Conservation (phyloP, 2,329 filamentous ascomycete genomes). For the Dactylellina cionopaga region DNA sequence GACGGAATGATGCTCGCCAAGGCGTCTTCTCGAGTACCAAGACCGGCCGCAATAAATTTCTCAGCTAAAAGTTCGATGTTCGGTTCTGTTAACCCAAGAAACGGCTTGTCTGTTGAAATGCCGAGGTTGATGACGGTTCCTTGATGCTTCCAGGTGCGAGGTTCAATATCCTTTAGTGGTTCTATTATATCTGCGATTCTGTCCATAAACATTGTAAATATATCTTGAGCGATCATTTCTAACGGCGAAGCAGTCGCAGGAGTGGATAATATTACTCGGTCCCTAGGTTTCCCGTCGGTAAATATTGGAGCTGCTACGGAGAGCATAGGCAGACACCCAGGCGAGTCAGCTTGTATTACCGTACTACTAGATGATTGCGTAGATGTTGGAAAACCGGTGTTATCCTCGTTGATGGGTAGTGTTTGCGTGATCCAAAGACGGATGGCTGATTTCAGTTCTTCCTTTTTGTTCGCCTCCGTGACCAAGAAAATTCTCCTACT, state of each 20-base stretch:
- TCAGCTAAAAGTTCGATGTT: slow-evolving; percentile 2
- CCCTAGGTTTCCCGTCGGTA: neutral
- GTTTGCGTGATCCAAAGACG: neutral
- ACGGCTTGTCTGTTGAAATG: neutral
- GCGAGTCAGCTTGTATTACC: neutral
- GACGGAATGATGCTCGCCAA: slow-evolving; percentile 8
- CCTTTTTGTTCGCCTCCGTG: neutral
- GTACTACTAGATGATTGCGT: neutral
- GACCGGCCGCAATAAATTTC: neutral
- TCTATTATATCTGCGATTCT: slow-evolving; percentile 2
- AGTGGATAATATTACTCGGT: neutral
- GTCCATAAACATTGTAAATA: slow-evolving; percentile 16
- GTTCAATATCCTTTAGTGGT: slow-evolving; percentile 2
- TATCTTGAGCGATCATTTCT: slow-evolving; percentile 11
- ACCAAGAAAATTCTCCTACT: neutral
- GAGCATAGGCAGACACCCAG: neutral
- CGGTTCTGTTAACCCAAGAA: slow-evolving; percentile 3
- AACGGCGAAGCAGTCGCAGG: neutral
- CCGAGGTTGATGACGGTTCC: neutral
- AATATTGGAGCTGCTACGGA: neutral
- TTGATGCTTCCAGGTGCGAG: neutral
- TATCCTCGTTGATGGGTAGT: neutral
- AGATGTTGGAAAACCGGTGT: neutral
- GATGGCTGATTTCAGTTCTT: neutral
- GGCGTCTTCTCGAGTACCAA: slow-evolving; percentile 15